These are phyloP conservation scores for Exophiala sideris DNA, from an alignment of 2,329 filamentous ascomycete species.

Conservation along the genomic window DNA sequence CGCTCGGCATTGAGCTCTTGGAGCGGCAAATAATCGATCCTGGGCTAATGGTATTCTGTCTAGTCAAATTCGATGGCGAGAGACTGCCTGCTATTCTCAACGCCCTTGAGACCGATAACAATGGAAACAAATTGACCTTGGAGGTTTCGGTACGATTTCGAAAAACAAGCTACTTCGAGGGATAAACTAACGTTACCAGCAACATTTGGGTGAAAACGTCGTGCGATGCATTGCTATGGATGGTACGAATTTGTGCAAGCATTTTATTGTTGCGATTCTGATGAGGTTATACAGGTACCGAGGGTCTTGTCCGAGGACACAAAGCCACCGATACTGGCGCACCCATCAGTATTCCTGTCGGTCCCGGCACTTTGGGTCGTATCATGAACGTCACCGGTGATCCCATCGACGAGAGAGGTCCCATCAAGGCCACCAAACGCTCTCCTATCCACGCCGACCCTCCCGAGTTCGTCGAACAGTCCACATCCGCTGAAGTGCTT, in stretches of 20 bases:
- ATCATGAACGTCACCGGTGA: constrained; percentile 99
- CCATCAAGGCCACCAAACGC: constrained; percentile 87
- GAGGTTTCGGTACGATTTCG: constrained; percentile 79
- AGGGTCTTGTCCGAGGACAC: constrained; percentile 95
- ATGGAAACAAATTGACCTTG: constrained; percentile 88
- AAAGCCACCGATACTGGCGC: constrained; percentile 82
- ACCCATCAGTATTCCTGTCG: constrained; percentile 96
- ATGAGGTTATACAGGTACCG: constrained; percentile 67
- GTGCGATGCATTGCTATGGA: constrained; percentile 99
- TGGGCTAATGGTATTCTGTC: constrained; percentile 25
- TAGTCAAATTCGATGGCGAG: constrained; percentile 94
- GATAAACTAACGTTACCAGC: constrained; percentile 52
- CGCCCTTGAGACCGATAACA: constrained; percentile 87
- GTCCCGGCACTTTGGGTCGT: constrained; percentile 87
- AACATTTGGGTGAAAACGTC: constrained; percentile 99
- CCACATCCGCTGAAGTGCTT: constrained; percentile 91
- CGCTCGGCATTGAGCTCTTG: constrained; percentile 34
- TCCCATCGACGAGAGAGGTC: constrained; percentile 98
- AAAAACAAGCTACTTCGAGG: background rate
- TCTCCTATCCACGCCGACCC: constrained; percentile 92
- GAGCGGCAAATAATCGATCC: constrained; percentile 1
- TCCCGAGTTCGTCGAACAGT: constrained; percentile 90
- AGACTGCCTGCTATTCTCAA: constrained; percentile 97
- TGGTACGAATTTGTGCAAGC: constrained; percentile 55
- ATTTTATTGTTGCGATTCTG: background rate